Conservation (phyloP, 1,284 basidiomycete genomes). For the Cryptococcus sp. region DNA sequence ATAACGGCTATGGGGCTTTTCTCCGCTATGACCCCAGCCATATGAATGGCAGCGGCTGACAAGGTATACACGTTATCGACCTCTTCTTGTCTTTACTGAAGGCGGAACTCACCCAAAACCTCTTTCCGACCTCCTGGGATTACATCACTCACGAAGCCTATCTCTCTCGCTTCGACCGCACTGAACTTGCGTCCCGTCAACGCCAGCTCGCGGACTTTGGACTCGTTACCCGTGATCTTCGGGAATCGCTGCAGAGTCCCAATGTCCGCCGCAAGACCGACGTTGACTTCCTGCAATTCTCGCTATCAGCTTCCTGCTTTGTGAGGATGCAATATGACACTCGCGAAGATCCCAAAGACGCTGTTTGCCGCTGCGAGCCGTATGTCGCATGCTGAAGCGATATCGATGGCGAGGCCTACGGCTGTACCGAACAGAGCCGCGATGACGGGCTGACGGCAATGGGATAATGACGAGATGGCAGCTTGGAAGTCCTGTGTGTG, state of each 20-base stretch:
- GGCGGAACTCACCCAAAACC: conserved; percentile 50
- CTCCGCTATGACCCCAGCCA: conserved; percentile 67
- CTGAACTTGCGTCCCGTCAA: conserved; percentile 74
- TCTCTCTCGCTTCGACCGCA: conserved; percentile 66
- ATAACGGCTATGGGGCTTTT: conserved; percentile 82
- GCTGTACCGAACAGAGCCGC: conserved; percentile 75
- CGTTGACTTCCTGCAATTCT: conserved; percentile 73
- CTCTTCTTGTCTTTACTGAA: not conserved
- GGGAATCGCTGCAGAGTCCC: conserved; percentile 84
- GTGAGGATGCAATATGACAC: conserved; percentile 12
- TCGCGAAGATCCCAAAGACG: conserved; percentile 74
- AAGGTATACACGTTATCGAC: not conserved
- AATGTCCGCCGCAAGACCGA: conserved; percentile 87
- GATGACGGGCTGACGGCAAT: conserved; percentile 81
- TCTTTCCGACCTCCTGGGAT: conserved; percentile 66
- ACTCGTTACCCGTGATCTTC: conserved; percentile 77
- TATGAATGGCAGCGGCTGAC: conserved; percentile 62
- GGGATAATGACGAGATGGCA: conserved; percentile 69
- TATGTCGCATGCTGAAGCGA: conserved; percentile 78
- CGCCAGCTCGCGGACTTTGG: conserved; percentile 75
- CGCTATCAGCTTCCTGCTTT: not conserved
- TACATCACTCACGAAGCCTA: conserved; percentile 77
- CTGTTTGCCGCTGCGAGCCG: conserved; percentile 68
- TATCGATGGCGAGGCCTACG: conserved; percentile 71
- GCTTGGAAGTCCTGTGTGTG: conserved; percentile 62